These are phyloP conservation scores for Mucor circinelloides DNA, from an alignment of 371 early-diverging fungal species.

Conservation along the genomic window DNA sequence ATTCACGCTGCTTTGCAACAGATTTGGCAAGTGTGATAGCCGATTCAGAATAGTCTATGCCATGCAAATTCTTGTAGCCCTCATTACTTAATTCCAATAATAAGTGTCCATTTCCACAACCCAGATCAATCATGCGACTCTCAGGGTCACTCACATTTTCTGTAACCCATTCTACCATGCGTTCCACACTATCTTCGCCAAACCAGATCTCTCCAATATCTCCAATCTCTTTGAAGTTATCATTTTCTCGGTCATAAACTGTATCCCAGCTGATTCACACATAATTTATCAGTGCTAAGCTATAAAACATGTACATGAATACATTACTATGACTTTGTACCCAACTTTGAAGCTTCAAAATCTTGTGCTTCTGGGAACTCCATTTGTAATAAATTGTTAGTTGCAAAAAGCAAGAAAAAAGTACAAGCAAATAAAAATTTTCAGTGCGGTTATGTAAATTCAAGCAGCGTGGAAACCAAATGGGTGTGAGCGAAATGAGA, in stretches of 20 bases:
- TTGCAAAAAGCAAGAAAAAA: constrained; percentile 2
- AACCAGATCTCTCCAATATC: constrained; percentile 94
- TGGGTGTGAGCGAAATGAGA: background rate
- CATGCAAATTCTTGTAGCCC: constrained; percentile 73
- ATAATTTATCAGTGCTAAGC: background rate
- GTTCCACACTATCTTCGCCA: constrained; percentile 81
- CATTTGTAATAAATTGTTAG: constrained; percentile 6
- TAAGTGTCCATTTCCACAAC: constrained; percentile 93
- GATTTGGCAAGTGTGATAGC: constrained; percentile 73
- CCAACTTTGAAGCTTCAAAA: constrained; percentile 76
- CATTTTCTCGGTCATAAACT: constrained; percentile 78
- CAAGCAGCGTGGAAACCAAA: background rate
- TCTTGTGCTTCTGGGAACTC: constrained; percentile 41
- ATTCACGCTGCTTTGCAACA: constrained; percentile 51
- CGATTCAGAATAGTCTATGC: constrained; percentile 84
- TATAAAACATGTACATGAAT: background rate
- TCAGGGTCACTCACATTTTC: constrained; percentile 42
- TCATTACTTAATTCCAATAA: constrained; percentile 70
- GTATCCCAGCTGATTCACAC: constrained; percentile 72
- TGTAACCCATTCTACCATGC: constrained; percentile 84
- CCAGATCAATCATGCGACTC: constrained; percentile 75
- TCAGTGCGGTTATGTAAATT: background rate
- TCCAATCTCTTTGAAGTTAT: constrained; percentile 78
- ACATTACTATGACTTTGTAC: constrained; percentile 76
- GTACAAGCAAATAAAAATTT: background rate